Conservation (phyloP, 306 rosid genomes). For the Fragaria ananassa region DNA sequence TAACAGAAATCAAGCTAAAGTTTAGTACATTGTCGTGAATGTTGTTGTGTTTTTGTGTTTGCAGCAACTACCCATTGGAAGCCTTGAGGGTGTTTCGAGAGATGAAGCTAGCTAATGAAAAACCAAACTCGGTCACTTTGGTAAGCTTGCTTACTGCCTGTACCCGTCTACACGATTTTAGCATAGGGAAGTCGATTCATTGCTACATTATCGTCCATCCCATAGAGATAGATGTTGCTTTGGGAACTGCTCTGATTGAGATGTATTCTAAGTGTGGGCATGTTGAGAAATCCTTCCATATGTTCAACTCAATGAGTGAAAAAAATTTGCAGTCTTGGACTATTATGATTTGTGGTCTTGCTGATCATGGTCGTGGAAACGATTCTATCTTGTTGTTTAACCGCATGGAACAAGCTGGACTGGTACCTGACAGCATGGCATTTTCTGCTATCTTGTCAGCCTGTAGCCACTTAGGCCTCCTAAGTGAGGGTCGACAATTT, state of each 20-base stretch:
- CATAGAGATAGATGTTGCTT: constrained; percentile 34
- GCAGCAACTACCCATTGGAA: constrained; percentile 30
- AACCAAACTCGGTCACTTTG: constrained; percentile 52
- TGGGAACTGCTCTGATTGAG: constrained; percentile 57
- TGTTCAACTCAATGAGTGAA: constrained; percentile 43
- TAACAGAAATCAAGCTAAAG: background rate
- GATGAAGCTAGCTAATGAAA: constrained; percentile 32
- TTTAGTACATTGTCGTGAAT: background rate
- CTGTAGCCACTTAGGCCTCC: constrained; percentile 69
- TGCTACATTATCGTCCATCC: constrained; percentile 30
- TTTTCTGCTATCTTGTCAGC: constrained; percentile 58
- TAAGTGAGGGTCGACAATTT: constrained; percentile 42
- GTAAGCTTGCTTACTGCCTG: constrained; percentile 57
- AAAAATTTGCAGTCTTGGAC: constrained; percentile 61
- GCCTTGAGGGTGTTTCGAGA: constrained; percentile 34
- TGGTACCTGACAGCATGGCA: constrained; percentile 45
- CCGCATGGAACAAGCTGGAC: constrained; percentile 43
- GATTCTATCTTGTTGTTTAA: constrained; percentile 43
- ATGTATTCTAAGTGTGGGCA: constrained; percentile 57
- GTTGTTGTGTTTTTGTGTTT: background rate
- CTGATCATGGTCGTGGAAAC: constrained; percentile 40
- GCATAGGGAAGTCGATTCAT: constrained; percentile 48
- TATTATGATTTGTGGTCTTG: constrained; percentile 64
- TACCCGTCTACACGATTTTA: constrained; percentile 28
- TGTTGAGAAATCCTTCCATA: constrained; percentile 31